Conservation (phyloP, 1,284 basidiomycete genomes). For the Austroboletus niveus region DNA sequence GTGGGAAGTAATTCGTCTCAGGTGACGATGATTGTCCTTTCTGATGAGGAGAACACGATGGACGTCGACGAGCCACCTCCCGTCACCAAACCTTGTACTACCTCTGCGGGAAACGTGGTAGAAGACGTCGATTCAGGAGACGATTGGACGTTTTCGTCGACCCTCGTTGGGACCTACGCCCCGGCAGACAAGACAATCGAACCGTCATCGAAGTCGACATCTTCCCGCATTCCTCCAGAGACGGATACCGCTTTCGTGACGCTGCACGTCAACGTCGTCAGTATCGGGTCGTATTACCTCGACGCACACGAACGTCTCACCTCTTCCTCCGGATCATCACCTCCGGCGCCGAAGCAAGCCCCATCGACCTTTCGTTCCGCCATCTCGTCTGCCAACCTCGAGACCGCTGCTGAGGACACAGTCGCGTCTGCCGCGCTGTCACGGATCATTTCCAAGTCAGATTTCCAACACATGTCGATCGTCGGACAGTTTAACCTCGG, state of each 20-base stretch:
- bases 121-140: conserved; percentile 26
- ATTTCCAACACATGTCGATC: conserved; percentile 85
- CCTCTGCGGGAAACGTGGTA: not conserved
- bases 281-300: conserved; percentile 33
- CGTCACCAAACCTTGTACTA: conserved; percentile 1
- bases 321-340: not conserved
- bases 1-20: conserved; percentile 22
- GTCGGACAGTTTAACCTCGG: conserved; percentile 96
- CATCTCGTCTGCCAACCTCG: conserved; percentile 55
- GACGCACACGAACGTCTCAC: conserved; percentile 17
- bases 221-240: not conserved
- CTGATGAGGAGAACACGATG: conserved; percentile 31
- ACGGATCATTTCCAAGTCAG: conserved; percentile 83
- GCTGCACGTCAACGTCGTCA: conserved; percentile 47
- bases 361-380: conserved; percentile 25
- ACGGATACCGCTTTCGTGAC: conserved; percentile 25
- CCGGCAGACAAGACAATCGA: conserved; percentile 17
- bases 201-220: conserved; percentile 3
- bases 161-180: conserved; percentile 24
- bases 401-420: conserved; percentile 53
- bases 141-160: conserved; percentile 27
- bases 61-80: conserved; percentile 22
- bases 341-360: conserved; percentile 6
- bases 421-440: conserved; percentile 75
- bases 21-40: conserved; percentile 20